These are phyloP conservation scores for Apiosordaria backusii DNA, from an alignment of 495 filamentous ascomycete genomes.

Conservation along the genomic window DNA sequence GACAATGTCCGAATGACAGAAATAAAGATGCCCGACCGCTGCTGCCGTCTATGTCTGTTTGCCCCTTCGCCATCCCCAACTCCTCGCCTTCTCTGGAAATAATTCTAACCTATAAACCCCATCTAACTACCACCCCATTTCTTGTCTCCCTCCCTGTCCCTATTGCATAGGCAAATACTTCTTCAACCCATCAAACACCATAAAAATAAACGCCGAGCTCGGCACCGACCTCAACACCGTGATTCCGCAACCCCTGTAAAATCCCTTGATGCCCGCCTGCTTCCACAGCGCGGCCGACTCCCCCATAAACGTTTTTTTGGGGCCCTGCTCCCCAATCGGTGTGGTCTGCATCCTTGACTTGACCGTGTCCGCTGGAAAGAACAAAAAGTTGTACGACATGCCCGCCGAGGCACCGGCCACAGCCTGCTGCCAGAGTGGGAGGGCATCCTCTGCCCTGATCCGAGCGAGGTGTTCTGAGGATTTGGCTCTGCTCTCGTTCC, in stretches of 20 bases:
- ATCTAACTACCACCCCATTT: not conserved
- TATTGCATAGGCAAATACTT: slow-evolving; percentile 52
- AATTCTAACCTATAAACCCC: not conserved
- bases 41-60: not conserved
- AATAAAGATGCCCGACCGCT: not conserved
- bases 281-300: slow-evolving; percentile 71
- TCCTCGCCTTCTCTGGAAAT: not conserved
- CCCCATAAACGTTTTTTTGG: slow-evolving; percentile 61
- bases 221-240: slow-evolving; percentile 83
- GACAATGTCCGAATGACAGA: not conserved
- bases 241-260: slow-evolving; percentile 94
- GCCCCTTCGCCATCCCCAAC: slow-evolving; percentile 5
- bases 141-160: not conserved
- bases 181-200: slow-evolving; percentile 82
- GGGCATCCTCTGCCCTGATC: slow-evolving; percentile 30
- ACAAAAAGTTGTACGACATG: slow-evolving; percentile 91
- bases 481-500: slow-evolving; percentile 34
- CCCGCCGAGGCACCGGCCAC: slow-evolving; percentile 86
- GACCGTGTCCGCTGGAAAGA: slow-evolving; percentile 95
- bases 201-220: slow-evolving; percentile 96
- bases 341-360: slow-evolving; percentile 95
- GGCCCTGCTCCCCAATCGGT: slow-evolving; percentile 51
- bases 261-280: slow-evolving; percentile 72
- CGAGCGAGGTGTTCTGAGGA: slow-evolving; percentile 31
- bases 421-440: slow-evolving; percentile 77